Percentiles rank a stretch among this genome's conserved stretches.
Conservation (phyloP, 805 yeast genomes). For the Nakazawaea peltata region DNA sequence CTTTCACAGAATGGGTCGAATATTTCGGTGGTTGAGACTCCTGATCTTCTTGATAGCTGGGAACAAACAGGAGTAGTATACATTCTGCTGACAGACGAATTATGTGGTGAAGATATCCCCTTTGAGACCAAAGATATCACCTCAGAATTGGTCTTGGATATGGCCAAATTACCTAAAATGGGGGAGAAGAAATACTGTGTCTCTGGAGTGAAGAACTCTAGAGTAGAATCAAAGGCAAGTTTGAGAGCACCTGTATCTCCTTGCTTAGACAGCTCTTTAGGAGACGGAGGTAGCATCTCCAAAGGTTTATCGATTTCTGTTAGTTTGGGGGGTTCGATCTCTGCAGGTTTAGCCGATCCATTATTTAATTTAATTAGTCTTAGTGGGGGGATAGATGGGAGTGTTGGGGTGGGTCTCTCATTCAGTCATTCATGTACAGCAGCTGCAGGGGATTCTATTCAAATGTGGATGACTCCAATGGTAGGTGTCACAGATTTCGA, state of each 20-base stretch:
- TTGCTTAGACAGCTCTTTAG: conserved; percentile 6
- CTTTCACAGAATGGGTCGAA: too few relatives aligned
- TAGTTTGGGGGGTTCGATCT: background rate
- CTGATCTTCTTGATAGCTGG: too few relatives aligned
- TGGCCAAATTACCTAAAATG: background rate
- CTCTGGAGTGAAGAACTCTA: conserved; percentile 3
- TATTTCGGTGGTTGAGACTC: background rate
- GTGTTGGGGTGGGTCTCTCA: conserved; percentile 2
- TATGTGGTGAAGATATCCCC: conserved; percentile 2
- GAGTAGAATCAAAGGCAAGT: background rate
- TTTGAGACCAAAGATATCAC: background rate
- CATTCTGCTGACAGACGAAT: conserved; percentile 3
- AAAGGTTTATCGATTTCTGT: conserved; percentile 5
- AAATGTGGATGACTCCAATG: conserved; percentile 9
- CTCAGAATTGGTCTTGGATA: background rate
- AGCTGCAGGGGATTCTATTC: conserved; percentile 8
- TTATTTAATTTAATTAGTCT: background rate
- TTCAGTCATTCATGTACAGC: conserved; percentile 8
- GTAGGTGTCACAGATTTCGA: conserved; percentile 7
- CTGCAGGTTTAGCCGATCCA: conserved; percentile 1
- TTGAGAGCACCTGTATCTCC: conserved; percentile 5
- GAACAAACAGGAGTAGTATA: conserved; percentile 3
- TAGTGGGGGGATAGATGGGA: background rate
- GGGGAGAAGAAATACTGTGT: conserved; percentile 7
- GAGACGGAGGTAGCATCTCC: conserved; percentile 9